phyloP scores from a whole-genome alignment of 371 early-diverging fungal species.

The Sporodiniella umbellata region DNA sequence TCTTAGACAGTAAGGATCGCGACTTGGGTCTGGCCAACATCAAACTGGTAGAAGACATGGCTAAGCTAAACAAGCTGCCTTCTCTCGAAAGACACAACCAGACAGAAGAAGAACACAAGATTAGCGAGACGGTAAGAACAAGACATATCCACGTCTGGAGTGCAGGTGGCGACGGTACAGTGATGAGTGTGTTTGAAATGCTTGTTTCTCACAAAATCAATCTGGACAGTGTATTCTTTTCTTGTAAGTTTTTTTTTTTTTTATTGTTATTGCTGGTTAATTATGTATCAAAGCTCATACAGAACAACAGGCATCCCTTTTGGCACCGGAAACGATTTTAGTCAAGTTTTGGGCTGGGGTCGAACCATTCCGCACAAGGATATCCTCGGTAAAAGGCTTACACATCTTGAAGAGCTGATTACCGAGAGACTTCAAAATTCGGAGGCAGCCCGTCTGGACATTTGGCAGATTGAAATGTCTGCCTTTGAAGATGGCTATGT shows the following conservation, averaged over 20 bases:
- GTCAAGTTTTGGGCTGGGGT: constrained; percentile 66
- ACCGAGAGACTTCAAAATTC: constrained; percentile 49
- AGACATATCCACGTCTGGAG: constrained; percentile 63
- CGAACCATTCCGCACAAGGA: constrained; percentile 48
- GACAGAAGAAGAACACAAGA: background rate
- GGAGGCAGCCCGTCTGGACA: constrained; percentile 54
- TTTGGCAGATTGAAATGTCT: constrained; percentile 53
- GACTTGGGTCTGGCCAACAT: constrained; percentile 37
- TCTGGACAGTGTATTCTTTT: constrained; percentile 53
- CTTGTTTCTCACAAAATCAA: constrained; percentile 47
- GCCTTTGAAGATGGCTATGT: constrained; percentile 50
- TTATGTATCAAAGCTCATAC: too few relatives aligned
- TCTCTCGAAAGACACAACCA: constrained; percentile 1
- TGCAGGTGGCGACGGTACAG: constrained; percentile 67
- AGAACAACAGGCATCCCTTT: constrained; percentile 65
- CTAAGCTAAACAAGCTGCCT: constrained; percentile 19
- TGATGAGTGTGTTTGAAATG: constrained; percentile 58
- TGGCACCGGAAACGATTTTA: constrained; percentile 67
- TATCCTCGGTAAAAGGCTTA: constrained; percentile 42
- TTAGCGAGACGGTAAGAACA: constrained; percentile 11
- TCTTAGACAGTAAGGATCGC: constrained; percentile 47
- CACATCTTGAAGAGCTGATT: constrained; percentile 40
- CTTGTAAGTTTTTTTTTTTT: constrained; percentile 44
- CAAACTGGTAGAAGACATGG: constrained; percentile 27
- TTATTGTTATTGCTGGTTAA: too few relatives aligned